phyloP scores from a whole-genome alignment of 2,329 filamentous ascomycete species.

The Neobulgaria alba region DNA sequence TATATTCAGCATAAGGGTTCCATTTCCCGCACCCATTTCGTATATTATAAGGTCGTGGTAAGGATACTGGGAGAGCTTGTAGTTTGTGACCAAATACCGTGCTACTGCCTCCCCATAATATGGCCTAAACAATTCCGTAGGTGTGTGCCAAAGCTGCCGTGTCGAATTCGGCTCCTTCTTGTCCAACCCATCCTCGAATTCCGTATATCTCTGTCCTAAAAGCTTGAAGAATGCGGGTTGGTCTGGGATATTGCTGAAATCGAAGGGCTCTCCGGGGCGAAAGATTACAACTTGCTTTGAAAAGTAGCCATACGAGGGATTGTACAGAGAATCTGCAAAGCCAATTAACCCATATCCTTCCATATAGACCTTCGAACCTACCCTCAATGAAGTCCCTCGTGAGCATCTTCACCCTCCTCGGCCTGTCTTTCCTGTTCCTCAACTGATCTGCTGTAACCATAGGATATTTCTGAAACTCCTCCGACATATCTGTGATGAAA shows the following conservation, averaged over 20 bases:
- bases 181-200: slow-evolving; percentile 86
- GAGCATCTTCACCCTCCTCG: slow-evolving; percentile 88
- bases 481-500: slow-evolving; percentile 65
- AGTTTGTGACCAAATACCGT: slow-evolving; percentile 92
- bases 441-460: slow-evolving; percentile 78
- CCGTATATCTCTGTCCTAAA: slow-evolving; percentile 71
- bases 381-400: slow-evolving; percentile 96
- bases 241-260: slow-evolving; percentile 73
- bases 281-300: slow-evolving; percentile 96
- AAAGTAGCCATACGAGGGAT: slow-evolving; percentile 92
- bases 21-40: slow-evolving; percentile 96
- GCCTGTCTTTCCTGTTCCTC: slow-evolving; percentile 63
- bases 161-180: slow-evolving; percentile 56
- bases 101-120: slow-evolving; percentile 97
- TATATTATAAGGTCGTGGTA: slow-evolving; percentile 97
- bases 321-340: slow-evolving; percentile 75
- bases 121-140: slow-evolving; percentile 91
- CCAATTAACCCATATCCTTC: slow-evolving; percentile 10
- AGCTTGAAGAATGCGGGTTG: slow-evolving; percentile 76
- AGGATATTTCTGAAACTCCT: slow-evolving; percentile 76
- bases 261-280: slow-evolving; percentile 81
- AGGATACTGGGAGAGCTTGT: slow-evolving; percentile 86
- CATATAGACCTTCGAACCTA: slow-evolving; percentile 31
- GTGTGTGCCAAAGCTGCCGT: slow-evolving; percentile 95
- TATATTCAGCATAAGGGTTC: slow-evolving; percentile 96